Conservation (phyloP, 768 basidiomycete genomes). For the Boletus fagicola region DNA sequence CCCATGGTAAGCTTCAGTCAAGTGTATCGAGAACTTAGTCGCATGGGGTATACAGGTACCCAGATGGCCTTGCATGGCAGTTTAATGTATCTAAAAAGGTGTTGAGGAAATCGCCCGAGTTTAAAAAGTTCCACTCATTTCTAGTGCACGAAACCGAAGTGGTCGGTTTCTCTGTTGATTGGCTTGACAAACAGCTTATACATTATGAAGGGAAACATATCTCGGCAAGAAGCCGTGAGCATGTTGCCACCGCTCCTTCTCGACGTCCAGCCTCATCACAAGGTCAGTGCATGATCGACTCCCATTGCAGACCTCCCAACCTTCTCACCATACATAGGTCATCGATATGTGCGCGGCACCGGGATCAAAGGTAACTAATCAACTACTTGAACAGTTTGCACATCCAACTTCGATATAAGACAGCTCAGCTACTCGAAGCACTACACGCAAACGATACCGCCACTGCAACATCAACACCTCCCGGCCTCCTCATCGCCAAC, state of each 20-base stretch:
- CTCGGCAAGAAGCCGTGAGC: slow-evolving; percentile 95
- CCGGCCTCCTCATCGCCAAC: slow-evolving; percentile 90
- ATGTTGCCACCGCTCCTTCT: slow-evolving; percentile 98
- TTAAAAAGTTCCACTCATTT: slow-evolving; percentile 94
- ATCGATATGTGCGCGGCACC: slow-evolving; percentile 99
- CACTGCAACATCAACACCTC: slow-evolving; percentile 64
- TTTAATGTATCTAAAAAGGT: slow-evolving; percentile 89
- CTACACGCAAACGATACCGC: slow-evolving; percentile 76
- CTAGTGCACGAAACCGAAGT: slow-evolving; percentile 98
- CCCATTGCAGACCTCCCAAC: neutral
- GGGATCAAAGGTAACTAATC: slow-evolving; percentile 75
- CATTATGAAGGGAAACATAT: slow-evolving; percentile 80
- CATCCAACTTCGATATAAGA: slow-evolving; percentile 43
- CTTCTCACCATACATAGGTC: slow-evolving; percentile 43
- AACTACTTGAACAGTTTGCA: neutral
- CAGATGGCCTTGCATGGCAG: slow-evolving; percentile 94
- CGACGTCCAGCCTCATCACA: slow-evolving; percentile 91
- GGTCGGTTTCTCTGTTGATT: slow-evolving; percentile 45
- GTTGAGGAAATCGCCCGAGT: slow-evolving; percentile 82
- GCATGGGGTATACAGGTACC: slow-evolving; percentile 61
- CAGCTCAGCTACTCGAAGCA: slow-evolving; percentile 94
- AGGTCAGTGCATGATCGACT: slow-evolving; percentile 39
- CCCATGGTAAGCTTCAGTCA: slow-evolving; percentile 59
- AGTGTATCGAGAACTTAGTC: neutral
- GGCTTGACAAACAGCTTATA: neutral